Evolutionary conservation across 805 yeast genomes (phyloP).

Genomic region (Candida dajiaensis): DNA sequence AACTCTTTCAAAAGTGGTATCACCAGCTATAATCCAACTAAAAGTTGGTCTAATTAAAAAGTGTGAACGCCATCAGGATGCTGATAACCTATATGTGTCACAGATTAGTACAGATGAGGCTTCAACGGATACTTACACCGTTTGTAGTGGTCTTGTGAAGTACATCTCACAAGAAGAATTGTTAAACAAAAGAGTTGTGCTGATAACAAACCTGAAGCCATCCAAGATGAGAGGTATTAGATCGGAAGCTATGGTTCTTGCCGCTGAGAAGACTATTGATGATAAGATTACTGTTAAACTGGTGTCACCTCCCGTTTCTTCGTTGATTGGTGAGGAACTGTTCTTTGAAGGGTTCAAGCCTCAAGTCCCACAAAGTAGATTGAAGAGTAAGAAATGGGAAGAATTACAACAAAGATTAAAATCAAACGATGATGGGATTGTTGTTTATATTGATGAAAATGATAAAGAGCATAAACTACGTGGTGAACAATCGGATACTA

Average conservation of each 20-base stretch:
- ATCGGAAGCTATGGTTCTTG: constrained; percentile 63
- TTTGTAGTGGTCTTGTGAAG: constrained; percentile 56
- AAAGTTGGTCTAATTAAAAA: constrained; percentile 44
- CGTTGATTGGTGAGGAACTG: constrained; percentile 35
- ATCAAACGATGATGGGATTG: constrained; percentile 5
- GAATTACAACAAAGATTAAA: constrained; percentile 5
- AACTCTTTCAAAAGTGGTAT: not conserved
- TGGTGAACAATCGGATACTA: not conserved
- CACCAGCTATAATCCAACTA: constrained; percentile 24
- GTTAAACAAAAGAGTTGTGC: constrained; percentile 38
- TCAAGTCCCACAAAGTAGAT: not conserved
- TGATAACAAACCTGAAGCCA: constrained; percentile 53
- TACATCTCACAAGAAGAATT: constrained; percentile 35
- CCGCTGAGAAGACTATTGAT: constrained; percentile 36
- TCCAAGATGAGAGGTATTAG: constrained; percentile 56
- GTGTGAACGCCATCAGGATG: constrained; percentile 46
- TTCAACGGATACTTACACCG: constrained; percentile 27
- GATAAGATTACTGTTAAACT: constrained; percentile 34
- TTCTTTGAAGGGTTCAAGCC: constrained; percentile 27
- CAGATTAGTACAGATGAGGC: constrained; percentile 26
- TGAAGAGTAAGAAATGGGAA: constrained; percentile 13
- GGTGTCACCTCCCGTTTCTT: constrained; percentile 37
- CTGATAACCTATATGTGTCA: constrained; percentile 56
- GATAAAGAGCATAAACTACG: not conserved
- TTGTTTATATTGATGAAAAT: constrained; percentile 4